A percentile compares a stretch with the other conserved stretches of the same genome.
phyloP scores from a whole-genome alignment of 352 stramenopile species.

The Globisporangium irregulare region DNA sequence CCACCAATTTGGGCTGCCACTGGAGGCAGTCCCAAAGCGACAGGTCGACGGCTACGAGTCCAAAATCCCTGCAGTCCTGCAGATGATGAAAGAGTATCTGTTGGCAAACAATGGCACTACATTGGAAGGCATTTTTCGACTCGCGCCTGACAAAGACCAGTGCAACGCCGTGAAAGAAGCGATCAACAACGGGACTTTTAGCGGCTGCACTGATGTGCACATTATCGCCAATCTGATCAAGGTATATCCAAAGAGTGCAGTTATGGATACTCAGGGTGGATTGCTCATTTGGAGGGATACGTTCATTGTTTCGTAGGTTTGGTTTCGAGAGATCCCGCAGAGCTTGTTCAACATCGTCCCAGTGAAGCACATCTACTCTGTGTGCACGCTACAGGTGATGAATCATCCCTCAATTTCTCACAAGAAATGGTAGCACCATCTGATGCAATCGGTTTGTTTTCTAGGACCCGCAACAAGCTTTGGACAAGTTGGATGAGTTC shows the following conservation, averaged over 20 bases:
- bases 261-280: neutral
- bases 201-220: slow-evolving; percentile 63
- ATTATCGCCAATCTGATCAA: slow-evolving; percentile 86
- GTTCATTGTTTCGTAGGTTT: slow-evolving; percentile 38
- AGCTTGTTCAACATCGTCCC: slow-evolving; percentile 69
- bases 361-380: slow-evolving; percentile 54
- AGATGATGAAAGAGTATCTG: slow-evolving; percentile 72
- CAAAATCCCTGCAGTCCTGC: slow-evolving; percentile 70
- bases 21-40: slow-evolving; percentile 60
- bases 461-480: slow-evolving; percentile 37
- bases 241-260: slow-evolving; percentile 9
- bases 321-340: slow-evolving; percentile 75
- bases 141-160: slow-evolving; percentile 65
- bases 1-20: slow-evolving; percentile 69
- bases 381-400: slow-evolving; percentile 43
- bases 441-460: neutral
- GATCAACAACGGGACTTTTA: slow-evolving; percentile 69
- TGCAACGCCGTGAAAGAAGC: slow-evolving; percentile 52
- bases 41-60: slow-evolving; percentile 51
- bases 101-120: slow-evolving; percentile 39
- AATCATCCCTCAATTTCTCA: neutral
- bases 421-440: neutral
- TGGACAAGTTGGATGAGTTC: slow-evolving; percentile 33
- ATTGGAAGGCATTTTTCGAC: slow-evolving; percentile 72
- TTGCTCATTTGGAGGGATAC: neutral